These are phyloP conservation scores for Moesziomyces antarcticus DNA, from an alignment of 1,284 basidiomycete species.

Conservation along the genomic window DNA sequence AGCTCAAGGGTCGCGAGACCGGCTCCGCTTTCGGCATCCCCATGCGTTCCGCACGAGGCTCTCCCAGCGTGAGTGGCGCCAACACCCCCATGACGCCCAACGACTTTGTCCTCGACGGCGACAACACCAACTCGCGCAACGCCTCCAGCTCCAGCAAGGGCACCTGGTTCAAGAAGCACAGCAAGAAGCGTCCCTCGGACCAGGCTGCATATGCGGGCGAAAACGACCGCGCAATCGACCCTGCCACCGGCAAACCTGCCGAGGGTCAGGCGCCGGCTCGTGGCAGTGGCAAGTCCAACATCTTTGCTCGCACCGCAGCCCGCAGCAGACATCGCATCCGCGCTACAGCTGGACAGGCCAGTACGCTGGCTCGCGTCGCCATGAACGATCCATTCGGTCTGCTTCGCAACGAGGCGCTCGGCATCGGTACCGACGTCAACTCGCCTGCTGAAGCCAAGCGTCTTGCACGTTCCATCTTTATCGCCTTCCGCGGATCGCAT, in stretches of 20 bases:
- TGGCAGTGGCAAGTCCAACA: conserved; percentile 35
- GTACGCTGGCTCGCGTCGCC: conserved; percentile 55
- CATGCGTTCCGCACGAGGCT: conserved; percentile 25
- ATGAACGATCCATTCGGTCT: conserved; percentile 51
- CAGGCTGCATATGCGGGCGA: conserved; percentile 15
- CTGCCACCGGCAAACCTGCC: conserved; percentile 33
- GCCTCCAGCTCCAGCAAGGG: conserved; percentile 23
- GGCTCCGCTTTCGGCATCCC: conserved; percentile 70
- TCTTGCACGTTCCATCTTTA: conserved; percentile 78
- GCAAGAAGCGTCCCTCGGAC: conserved; percentile 52
- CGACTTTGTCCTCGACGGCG: conserved; percentile 29
- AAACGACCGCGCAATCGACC: conserved; percentile 35
- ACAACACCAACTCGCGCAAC: conserved; percentile 13
- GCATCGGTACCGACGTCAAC: conserved; percentile 62
- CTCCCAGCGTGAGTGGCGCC: conserved; percentile 40
- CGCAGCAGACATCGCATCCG: conserved; percentile 24
- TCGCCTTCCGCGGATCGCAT: conserved; percentile 72
- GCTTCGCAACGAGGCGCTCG: conserved; percentile 52
- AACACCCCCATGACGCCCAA: conserved; percentile 23
- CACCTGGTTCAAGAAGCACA: conserved; percentile 55
- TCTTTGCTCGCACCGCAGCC: conserved; percentile 41
- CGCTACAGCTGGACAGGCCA: conserved; percentile 39
- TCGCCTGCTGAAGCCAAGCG: conserved; percentile 69
- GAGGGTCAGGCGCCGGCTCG: conserved; percentile 41
- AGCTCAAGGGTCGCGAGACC: conserved; percentile 68